A percentile compares a stretch with the other conserved stretches of the same genome.
phyloP scores from a whole-genome alignment of 1,284 basidiomycete genomes.

The Gymnopus androsaceus region DNA sequence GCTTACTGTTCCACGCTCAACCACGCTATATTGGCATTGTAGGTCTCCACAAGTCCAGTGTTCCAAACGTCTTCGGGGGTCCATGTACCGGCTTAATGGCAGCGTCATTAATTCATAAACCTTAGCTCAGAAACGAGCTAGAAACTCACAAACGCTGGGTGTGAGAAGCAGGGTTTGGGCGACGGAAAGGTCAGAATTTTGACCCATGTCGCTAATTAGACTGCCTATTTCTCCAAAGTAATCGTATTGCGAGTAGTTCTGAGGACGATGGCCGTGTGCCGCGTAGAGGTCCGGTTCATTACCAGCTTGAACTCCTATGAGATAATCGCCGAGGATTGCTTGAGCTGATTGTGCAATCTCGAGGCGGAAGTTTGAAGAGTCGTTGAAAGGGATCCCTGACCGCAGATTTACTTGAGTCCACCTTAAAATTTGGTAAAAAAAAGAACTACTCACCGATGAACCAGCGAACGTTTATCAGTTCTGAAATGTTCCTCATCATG shows the following conservation, averaged over 20 bases:
- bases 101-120: too few species aligned
- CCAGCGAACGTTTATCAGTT: conserved; percentile 47
- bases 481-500: conserved; percentile 50
- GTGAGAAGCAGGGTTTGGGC: conserved; percentile 43
- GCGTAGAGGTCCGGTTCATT: conserved; percentile 62
- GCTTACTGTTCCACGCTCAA: conserved; percentile 54
- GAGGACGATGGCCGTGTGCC: conserved; percentile 29
- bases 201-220: conserved; percentile 39
- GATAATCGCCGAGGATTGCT: conserved; percentile 40
- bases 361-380: conserved; percentile 44
- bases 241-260: conserved; percentile 28
- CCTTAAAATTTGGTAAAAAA: not conserved
- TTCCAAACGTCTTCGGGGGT: conserved; percentile 36
- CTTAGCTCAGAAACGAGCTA: not conserved
- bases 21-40: conserved; percentile 37
- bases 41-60: conserved; percentile 43
- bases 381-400: conserved; percentile 53
- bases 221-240: conserved; percentile 45
- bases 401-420: conserved; percentile 32
- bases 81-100: conserved; percentile 38
- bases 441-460: conserved; percentile 39
- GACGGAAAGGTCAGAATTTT: conserved; percentile 38
- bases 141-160: conserved; percentile 40
- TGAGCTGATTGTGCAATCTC: conserved; percentile 48
- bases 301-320: conserved; percentile 46